Evolutionary conservation across 345 rosid genomes (phyloP).

Genomic region (Arabis alpina): DNA sequence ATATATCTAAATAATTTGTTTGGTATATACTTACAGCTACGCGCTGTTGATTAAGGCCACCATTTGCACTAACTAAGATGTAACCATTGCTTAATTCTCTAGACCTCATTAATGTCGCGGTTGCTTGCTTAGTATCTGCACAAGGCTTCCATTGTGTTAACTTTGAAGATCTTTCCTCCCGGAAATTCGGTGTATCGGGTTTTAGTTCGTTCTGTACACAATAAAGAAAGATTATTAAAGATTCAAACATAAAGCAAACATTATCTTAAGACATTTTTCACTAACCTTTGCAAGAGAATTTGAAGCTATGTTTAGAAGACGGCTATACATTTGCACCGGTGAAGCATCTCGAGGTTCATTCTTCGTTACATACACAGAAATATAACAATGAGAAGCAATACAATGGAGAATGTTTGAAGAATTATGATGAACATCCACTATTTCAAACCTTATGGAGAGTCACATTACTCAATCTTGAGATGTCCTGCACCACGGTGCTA

Average conservation of each 20-base stretch:
- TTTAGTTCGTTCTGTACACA: slow-evolving; percentile 59
- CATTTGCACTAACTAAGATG: slow-evolving; percentile 83
- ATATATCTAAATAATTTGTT: background rate
- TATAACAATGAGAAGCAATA: slow-evolving; percentile 1
- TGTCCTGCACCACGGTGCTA: slow-evolving; percentile 37
- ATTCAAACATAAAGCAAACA: background rate
- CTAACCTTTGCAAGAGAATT: slow-evolving; percentile 72
- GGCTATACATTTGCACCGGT: slow-evolving; percentile 69
- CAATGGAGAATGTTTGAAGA: slow-evolving; percentile 5
- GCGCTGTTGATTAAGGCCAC: slow-evolving; percentile 95
- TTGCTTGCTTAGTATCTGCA: slow-evolving; percentile 53
- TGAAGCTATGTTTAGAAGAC: slow-evolving; percentile 73
- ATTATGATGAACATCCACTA: background rate
- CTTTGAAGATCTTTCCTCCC: slow-evolving; percentile 60
- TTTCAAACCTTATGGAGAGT: slow-evolving; percentile 55
- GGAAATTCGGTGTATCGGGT: slow-evolving; percentile 51
- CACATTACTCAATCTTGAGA: slow-evolving; percentile 46
- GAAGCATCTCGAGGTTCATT: slow-evolving; percentile 45
- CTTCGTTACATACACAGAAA: slow-evolving; percentile 43
- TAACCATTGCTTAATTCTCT: slow-evolving; percentile 61
- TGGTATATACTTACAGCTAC: slow-evolving; percentile 72
- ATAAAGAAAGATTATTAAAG: background rate
- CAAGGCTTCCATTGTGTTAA: slow-evolving; percentile 82
- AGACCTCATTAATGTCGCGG: slow-evolving; percentile 44
- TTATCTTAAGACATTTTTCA: slow-evolving; percentile 1